phyloP scores from a whole-genome alignment of 495 filamentous ascomycete genomes.

The Aspergillus ostianus region DNA sequence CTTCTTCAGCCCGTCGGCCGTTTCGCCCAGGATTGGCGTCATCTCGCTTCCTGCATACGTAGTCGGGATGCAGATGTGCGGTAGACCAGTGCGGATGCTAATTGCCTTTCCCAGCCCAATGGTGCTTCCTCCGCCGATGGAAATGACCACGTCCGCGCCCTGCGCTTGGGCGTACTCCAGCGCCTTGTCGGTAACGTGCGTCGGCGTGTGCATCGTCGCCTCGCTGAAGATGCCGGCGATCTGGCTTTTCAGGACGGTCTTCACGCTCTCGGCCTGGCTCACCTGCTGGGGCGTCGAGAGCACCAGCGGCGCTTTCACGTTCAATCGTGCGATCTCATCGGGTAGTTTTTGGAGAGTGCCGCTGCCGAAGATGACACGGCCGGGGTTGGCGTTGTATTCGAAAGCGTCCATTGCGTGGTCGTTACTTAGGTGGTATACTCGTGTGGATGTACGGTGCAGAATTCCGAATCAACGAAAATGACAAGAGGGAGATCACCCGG shows the following conservation, averaged over 20 bases:
- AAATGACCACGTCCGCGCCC: slow-evolving; percentile 55
- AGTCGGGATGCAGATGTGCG: slow-evolving; percentile 66
- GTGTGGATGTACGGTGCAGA: background rate
- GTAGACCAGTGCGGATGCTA: slow-evolving; percentile 60
- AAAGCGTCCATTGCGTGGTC: slow-evolving; percentile 54
- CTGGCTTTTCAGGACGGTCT: slow-evolving; percentile 47
- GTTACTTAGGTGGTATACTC: background rate
- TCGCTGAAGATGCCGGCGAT: slow-evolving; percentile 59
- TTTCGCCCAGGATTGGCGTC: slow-evolving; percentile 68
- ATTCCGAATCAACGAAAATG: background rate
- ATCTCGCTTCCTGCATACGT: slow-evolving; percentile 72
- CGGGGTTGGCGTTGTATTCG: slow-evolving; percentile 59
- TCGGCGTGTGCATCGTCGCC: slow-evolving; percentile 69
- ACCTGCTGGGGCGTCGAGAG: slow-evolving; percentile 59
- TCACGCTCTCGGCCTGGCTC: slow-evolving; percentile 48
- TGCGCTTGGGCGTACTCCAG: slow-evolving; percentile 48
- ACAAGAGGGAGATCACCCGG: background rate
- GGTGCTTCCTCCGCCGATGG: slow-evolving; percentile 65
- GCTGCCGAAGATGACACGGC: slow-evolving; percentile 61
- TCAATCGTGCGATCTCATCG: slow-evolving; percentile 54
- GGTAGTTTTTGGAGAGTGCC: slow-evolving; percentile 60
- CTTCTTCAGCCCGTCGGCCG: slow-evolving; percentile 60
- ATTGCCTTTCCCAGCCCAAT: slow-evolving; percentile 68
- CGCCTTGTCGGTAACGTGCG: slow-evolving; percentile 60
- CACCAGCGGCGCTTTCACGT: slow-evolving; percentile 54